Conservation (phyloP, 768 basidiomycete genomes). For the Phallus indusiatus region DNA sequence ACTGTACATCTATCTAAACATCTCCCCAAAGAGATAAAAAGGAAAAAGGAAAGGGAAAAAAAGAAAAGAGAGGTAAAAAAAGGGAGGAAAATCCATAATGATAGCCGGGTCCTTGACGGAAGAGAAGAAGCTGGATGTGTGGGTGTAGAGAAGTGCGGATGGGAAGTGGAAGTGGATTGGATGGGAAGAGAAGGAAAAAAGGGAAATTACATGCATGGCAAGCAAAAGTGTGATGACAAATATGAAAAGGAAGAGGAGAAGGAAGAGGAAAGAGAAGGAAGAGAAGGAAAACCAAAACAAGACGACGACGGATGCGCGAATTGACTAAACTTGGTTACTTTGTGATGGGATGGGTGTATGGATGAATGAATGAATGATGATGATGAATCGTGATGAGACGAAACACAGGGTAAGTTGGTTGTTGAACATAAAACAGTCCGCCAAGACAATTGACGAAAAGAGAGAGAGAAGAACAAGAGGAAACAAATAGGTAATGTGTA, state of each 20-base stretch:
- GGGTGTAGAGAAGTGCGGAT: too few relatives aligned
- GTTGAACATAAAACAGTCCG: neutral
- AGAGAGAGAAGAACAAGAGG: too few relatives aligned
- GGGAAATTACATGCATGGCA: too few relatives aligned
- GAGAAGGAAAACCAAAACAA: neutral
- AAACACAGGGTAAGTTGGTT: neutral
- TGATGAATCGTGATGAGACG: conserved; percentile 6
- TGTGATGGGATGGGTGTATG: conserved; percentile 4
- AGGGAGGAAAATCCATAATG: conserved; percentile 8
- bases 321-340: neutral
- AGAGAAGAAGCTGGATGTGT: neutral
- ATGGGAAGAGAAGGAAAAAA: neutral
- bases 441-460: conserved; percentile 9
- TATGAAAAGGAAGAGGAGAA: neutral
- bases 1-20: conserved; percentile 5
- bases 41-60: neutral
- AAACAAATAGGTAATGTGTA: neutral
- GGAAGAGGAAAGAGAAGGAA: too few relatives aligned
- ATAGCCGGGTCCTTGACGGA: conserved; percentile 4
- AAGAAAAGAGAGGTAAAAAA: neutral
- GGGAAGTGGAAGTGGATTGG: neutral
- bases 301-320: neutral
- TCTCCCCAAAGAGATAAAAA: neutral
- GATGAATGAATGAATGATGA: conserved; percentile 8
- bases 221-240: conserved; percentile 3